Evolutionary conservation across 1,139 yeast genomes (phyloP).

Genomic region (Blastobotrys persicus): DNA sequence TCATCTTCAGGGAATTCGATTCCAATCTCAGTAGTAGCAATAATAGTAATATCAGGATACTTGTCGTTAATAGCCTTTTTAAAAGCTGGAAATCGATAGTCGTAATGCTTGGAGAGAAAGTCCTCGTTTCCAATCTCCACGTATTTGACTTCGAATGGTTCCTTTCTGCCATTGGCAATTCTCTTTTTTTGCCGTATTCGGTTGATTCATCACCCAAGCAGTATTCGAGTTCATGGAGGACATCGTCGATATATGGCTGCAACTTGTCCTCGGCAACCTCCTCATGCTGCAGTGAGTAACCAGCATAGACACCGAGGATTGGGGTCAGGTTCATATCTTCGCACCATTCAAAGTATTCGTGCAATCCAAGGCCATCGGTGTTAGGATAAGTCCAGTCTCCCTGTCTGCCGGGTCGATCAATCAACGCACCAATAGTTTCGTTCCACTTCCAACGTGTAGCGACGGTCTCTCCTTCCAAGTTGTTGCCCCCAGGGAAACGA

Average conservation of each 20-base stretch:
- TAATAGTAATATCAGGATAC: conserved; percentile 10
- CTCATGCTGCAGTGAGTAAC: conserved; percentile 3
- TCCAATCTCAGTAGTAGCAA: conserved; percentile 8
- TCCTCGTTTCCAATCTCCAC: conserved; percentile 10
- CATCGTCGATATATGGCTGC: conserved; percentile 7
- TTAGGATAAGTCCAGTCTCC: conserved; percentile 13
- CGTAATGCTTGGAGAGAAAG: conserved; percentile 5
- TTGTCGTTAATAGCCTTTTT: conserved; percentile 13
- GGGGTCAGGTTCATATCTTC: conserved; percentile 15
- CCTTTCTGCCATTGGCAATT: conserved; percentile 1
- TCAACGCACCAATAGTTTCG: conserved; percentile 11
- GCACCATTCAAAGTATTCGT: conserved; percentile 13
- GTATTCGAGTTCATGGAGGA: conserved; percentile 4
- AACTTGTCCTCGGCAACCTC: conserved; percentile 2
- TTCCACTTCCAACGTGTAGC: conserved; percentile 14
- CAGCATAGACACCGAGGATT: conserved; percentile 10
- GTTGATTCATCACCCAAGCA: conserved; percentile 6
- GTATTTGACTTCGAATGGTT: conserved; percentile 6
- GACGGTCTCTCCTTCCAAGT: conserved; percentile 9
- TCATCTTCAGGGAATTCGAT: conserved; percentile 8
- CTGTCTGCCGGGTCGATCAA: conserved; percentile 10
- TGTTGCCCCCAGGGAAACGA: conserved; percentile 14
- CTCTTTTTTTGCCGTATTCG: conserved; percentile 6
- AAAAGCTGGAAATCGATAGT: conserved; percentile 3
- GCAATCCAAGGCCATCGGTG: conserved; percentile 12